These are phyloP conservation scores for Powellomyces hirtus DNA, from an alignment of 192 early-diverging fungal genomes.

Conservation along the genomic window DNA sequence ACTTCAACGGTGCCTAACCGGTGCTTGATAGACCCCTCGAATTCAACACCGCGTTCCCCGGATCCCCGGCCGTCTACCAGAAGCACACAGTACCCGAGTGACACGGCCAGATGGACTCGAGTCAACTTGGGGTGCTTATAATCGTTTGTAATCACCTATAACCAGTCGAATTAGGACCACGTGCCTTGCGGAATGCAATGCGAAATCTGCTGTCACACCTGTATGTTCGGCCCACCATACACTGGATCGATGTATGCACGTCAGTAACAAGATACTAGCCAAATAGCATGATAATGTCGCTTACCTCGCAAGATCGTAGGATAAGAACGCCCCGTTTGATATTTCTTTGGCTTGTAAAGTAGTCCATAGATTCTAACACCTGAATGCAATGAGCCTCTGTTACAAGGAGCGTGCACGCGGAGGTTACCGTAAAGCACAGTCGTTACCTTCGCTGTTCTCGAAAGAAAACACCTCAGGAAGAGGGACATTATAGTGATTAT, in stretches of 20 bases:
- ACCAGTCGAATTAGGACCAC: too few species aligned
- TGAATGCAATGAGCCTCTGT: neutral
- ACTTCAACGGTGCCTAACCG: constrained; percentile 62
- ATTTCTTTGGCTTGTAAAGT: constrained; percentile 52
- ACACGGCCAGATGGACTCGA: constrained; percentile 54
- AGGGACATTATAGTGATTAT: constrained; percentile 12
- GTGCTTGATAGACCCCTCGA: constrained; percentile 55
- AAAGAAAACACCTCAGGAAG: constrained; percentile 55
- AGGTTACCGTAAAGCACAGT: too few species aligned
- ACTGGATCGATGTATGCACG: constrained; percentile 35
- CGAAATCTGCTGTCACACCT: too few species aligned
- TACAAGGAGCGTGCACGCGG: neutral
- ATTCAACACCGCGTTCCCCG: constrained; percentile 57
- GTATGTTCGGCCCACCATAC: constrained; percentile 74
- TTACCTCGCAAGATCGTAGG: constrained; percentile 56
- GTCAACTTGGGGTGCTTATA: constrained; percentile 62
- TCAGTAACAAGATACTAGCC: too few species aligned
- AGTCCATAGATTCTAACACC: constrained; percentile 49
- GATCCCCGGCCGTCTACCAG: constrained; percentile 69
- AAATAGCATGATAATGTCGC: neutral
- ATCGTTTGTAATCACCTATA: constrained; percentile 64
- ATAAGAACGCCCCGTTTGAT: constrained; percentile 37
- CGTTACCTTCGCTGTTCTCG: constrained; percentile 40
- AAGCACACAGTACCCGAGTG: constrained; percentile 21
- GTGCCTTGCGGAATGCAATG: neutral